Evolutionary conservation across 257 asterid species (phyloP), one percentile per base, ranked within the genome.

Genomic region (Solanum sejunctum): DNA sequence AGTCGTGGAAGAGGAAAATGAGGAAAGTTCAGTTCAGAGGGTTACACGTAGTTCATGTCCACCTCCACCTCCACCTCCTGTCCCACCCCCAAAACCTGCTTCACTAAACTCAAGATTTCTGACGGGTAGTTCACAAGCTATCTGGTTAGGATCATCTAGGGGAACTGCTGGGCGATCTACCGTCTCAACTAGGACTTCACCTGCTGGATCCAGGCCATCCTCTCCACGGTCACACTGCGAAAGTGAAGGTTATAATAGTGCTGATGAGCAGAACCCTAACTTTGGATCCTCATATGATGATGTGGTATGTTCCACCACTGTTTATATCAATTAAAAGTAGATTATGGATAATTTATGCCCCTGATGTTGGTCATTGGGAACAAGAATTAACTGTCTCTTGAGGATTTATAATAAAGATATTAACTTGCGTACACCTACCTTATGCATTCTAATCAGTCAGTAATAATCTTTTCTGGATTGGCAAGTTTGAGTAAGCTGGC

Each of bases 51-150:
- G 93, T 87, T 90, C 98, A 36, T 89, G 88, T 89, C 99, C 99
- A 4, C 99, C 99, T 4, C 99, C 99, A 0, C 99, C 99, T 45
- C 98, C 99, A 1, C 99, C 99, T 52, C 99, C 99, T 56, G 89
- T 92, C 64, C 99, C 99, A 49, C 99, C 99, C 83, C 99, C 98
- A 28, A 97, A 88, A 91, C 94, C 93, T 64, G 90, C 91, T 84
- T 86, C 92, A n/a, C 13, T 84, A 80, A 91, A 87, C 90, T 89
- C 89, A n/a, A 90, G 93, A 89, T 84, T 85, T 88, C 63, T 91
- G 81, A 85, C 88, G 32, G 85, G 88, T 16, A 89, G 91, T 84
- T 89, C 98, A 83, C 92, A 86, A 90, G 85, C 91, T 69, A 84
- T 64, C 70, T 86, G 95, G 70, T 83, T 87, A 60, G 98, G 95